Percentiles rank a stretch among this genome's conserved stretches.
These are phyloP conservation scores for Dimargaris cristalligena DNA, from an alignment of 192 early-diverging fungal species.

Conservation along the genomic window DNA sequence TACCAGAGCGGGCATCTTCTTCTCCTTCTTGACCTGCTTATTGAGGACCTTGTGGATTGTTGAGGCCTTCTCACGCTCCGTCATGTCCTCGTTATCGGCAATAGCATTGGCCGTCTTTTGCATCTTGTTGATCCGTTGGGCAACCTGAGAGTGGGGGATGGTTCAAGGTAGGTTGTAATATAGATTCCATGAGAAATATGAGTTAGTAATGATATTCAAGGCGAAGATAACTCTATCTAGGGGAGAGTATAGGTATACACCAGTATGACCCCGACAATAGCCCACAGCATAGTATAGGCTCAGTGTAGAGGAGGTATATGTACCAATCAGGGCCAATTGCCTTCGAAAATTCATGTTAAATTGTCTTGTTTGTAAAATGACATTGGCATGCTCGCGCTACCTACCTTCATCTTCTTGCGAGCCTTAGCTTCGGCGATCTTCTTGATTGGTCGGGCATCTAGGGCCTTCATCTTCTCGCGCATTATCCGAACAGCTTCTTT, in stretches of 20 bases:
- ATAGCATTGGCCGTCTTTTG: constrained; percentile 78
- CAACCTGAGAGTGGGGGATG: constrained; percentile 14
- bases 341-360: too few species aligned
- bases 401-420: constrained; percentile 72
- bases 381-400: not conserved
- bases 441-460: constrained; percentile 97
- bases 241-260: not conserved
- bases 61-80: constrained; percentile 73
- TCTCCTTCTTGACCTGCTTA: constrained; percentile 59
- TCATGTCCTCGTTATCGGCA: constrained; percentile 73
- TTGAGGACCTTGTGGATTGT: constrained; percentile 62
- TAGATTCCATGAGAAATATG: not conserved
- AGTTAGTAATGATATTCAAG: not conserved
- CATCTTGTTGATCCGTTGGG: constrained; percentile 58
- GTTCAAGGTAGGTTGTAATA: not conserved
- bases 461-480: constrained; percentile 59
- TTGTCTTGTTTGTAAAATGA: too few species aligned
- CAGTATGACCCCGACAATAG: not conserved
- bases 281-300: not conserved
- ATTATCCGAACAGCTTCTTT: constrained; percentile 89
- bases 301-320: constrained; percentile 12
- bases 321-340: too few species aligned
- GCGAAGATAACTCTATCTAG: not conserved
- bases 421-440: constrained; percentile 98
- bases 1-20: constrained; percentile 68